These are phyloP conservation scores for Zelonia costaricensis DNA, from an alignment of 208 protist genomes.

Conservation along the genomic window DNA sequence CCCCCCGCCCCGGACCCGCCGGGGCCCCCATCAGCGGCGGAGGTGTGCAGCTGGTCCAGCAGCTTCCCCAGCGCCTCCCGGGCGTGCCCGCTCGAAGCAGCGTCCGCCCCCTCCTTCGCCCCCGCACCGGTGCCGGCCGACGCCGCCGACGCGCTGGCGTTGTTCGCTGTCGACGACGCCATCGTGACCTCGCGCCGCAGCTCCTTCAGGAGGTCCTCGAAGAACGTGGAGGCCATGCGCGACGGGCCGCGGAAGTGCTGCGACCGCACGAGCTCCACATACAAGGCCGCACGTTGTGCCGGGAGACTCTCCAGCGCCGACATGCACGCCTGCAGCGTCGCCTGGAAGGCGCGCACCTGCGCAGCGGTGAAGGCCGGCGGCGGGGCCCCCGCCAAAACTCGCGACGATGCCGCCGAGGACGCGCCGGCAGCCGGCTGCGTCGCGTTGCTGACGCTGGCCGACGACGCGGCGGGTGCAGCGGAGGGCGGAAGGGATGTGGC, in stretches of 20 bases:
- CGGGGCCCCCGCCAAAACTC: too few species aligned
- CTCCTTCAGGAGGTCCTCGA: constrained; percentile 49
- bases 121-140: neutral
- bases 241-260: constrained; percentile 44
- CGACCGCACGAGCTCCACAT: constrained; percentile 49
- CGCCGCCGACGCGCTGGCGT: neutral
- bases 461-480: neutral
- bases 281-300: constrained; percentile 37
- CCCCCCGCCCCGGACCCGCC: neutral
- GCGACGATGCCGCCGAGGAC: neutral
- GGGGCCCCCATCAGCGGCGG: constrained; percentile 4
- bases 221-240: constrained; percentile 38
- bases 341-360: constrained; percentile 48
- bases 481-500: too few species aligned
- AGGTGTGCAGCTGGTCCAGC: constrained; percentile 42
- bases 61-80: constrained; percentile 46
- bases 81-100: constrained; percentile 17
- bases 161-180: neutral
- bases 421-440: neutral
- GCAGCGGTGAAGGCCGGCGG: constrained; percentile 18
- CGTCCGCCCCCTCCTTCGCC: neutral
- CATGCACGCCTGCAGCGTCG: constrained; percentile 52
- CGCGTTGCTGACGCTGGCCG: neutral
- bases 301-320: constrained; percentile 67
- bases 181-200: constrained; percentile 33